Conservation (phyloP, 768 basidiomycete genomes). For the Boletus vermiculosoides region DNA sequence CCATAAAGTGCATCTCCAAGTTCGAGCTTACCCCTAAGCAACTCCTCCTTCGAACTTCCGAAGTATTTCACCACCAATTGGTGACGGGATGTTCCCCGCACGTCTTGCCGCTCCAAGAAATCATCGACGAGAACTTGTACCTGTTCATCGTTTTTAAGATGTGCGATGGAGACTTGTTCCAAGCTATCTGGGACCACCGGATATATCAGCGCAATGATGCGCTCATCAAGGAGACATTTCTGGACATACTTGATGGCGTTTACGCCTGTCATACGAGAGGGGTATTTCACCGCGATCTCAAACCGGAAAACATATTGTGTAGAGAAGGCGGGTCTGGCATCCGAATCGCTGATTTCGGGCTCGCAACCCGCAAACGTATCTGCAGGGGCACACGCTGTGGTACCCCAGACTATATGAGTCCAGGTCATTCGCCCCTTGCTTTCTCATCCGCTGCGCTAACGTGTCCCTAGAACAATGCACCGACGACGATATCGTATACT, state of each 20-base stretch:
- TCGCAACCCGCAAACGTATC: constrained; percentile 49
- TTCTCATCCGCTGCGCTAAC: constrained; percentile 2
- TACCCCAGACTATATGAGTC: constrained; percentile 66
- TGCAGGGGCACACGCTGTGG: constrained; percentile 57
- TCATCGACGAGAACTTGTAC: constrained; percentile 57
- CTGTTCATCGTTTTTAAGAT: constrained; percentile 68
- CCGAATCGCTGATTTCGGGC: constrained; percentile 76
- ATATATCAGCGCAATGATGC: constrained; percentile 56
- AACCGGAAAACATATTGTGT: constrained; percentile 80
- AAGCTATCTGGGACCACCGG: constrained; percentile 59
- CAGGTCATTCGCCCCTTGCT: constrained; percentile 44
- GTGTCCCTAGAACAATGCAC: constrained; percentile 48
- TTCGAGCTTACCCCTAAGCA: constrained; percentile 52
- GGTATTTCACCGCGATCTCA: constrained; percentile 84
- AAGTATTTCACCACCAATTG: constrained; percentile 57
- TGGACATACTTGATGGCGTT: constrained; percentile 81
- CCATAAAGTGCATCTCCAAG: constrained; percentile 75
- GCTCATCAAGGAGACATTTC: constrained; percentile 64
- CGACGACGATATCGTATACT: constrained; percentile 39
- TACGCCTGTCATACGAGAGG: constrained; percentile 67
- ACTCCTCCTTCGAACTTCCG: constrained; percentile 61
- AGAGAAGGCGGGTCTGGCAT: constrained; percentile 50
- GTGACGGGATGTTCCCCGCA: constrained; percentile 54
- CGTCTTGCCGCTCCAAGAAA: constrained; percentile 67
- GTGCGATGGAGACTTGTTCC: constrained; percentile 65